Evolutionary conservation across 2,329 filamentous ascomycete species (phyloP).

Genomic region (Monascus ruber): DNA sequence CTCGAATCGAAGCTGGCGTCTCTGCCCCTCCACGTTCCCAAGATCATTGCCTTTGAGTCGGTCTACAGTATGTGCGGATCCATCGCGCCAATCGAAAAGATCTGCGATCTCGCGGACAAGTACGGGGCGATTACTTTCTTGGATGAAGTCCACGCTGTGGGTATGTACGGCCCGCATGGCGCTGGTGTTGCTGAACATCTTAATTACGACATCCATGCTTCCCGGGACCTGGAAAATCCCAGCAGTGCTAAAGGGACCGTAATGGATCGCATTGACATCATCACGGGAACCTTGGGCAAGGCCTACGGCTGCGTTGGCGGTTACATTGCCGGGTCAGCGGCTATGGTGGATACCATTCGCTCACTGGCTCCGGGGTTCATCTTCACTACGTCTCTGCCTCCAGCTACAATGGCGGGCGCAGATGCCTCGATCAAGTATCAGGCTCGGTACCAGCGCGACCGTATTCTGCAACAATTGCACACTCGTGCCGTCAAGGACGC

Average conservation of each 20-base stretch:
- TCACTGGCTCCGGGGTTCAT: slow-evolving; percentile 96
- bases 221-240: slow-evolving; percentile 49
- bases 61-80: slow-evolving; percentile 99
- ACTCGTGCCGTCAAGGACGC: slow-evolving; percentile 88
- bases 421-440: slow-evolving; percentile 90
- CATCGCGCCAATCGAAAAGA: slow-evolving; percentile 87
- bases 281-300: slow-evolving; percentile 93
- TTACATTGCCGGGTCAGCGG: slow-evolving; percentile 83
- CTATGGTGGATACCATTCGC: slow-evolving; percentile 82
- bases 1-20: slow-evolving; percentile 86
- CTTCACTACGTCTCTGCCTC: slow-evolving; percentile 93
- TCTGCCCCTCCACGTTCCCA: slow-evolving; percentile 72
- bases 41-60: slow-evolving; percentile 97
- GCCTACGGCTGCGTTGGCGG: slow-evolving; percentile 96
- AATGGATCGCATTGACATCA: slow-evolving; percentile 95
- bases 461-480: slow-evolving; percentile 87
- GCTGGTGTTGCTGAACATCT: slow-evolving; percentile 96
- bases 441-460: slow-evolving; percentile 71
- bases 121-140: slow-evolving; percentile 96
- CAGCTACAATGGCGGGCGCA: slow-evolving; percentile 93
- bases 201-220: slow-evolving; percentile 76
- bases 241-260: slow-evolving; percentile 55
- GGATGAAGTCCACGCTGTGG: slow-evolving; percentile 96
- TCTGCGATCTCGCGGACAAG: slow-evolving; percentile 92
- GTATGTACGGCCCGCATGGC: slow-evolving; percentile 95